Evolutionary conservation across 148 eudicot species (phyloP), one percentile per base, ranked within the genome.

Genomic region (Vaccinium macrocarpon): DNA sequence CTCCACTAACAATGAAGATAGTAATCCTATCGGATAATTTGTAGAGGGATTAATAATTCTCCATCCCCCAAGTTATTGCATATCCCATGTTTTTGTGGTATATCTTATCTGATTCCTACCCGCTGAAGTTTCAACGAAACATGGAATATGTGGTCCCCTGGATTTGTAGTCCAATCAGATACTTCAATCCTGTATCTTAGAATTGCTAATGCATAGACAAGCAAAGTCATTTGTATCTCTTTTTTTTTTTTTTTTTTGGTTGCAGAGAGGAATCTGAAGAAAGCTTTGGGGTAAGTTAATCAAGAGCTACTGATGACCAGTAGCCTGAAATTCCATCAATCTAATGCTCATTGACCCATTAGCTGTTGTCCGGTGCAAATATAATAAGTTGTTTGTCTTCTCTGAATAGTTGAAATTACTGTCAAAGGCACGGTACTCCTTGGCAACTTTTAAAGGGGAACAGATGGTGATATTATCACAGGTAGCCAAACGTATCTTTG

Each of bases 181-280:
- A 16, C 73, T 68, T 68, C 14, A 68, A 68, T 27, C 38, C 29
- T 15, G 9, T 76, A 46, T 46, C 7, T 25, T 75, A 6, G 21
- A 56, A 78, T 51, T 81, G 9, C 68, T 57, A 59, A 55, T 78
- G 62, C 61, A 49, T 35, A 56, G 42, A 55, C 49, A 75, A 82
- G 75, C 79, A 85, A 52, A 86, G 49, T 81, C 81, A 9, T 23
- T 70, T 25, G 80, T 57, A 5, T 42, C 46, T 42, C 42, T 38
- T 2, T 25, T 78, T 78, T 72, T 62, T 51, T 29, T 73, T 42
- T 61, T 68, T 66, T 32, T 61, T 68, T 66, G 55, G 82, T 70
- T 84, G 49, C 92, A 94, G 99, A 79, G 98, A 93, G 90, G 99
- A 94, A 86, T 96, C 96, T 86, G 98, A 96, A 91, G 99, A 94